Evolutionary conservation across 495 filamentous ascomycete species (phyloP), one percentile per base, ranked within the genome.

Genomic region (Amphirosellinia nigrospora): DNA sequence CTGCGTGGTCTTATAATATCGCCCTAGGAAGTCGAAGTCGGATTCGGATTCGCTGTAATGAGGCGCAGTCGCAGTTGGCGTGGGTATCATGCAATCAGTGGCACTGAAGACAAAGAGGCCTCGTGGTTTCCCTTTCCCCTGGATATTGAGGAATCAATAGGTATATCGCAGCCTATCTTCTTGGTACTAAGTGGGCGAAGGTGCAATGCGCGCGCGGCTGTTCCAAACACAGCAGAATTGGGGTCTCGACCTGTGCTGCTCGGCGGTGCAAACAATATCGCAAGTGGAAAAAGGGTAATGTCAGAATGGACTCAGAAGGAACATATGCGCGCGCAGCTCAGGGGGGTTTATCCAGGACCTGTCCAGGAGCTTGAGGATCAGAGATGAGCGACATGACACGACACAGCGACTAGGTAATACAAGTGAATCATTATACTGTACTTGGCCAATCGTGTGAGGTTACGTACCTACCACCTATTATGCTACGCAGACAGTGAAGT

Each of bases 121-220:
- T 64, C 61, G 30, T 19, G 34, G 43, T 34, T 45, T 63, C 16
- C 60, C 39, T 32, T 63, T 23, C 41, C 13, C 4, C 23, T 26
- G 3, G 11, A 19, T 43, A 46, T 28, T 10, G 21, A 34, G 34
- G 21, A 61, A 61, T 15, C 39, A 26, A 46, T 62, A 62, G 39
- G 38, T 41, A 36, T 56, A 58, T 28, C 16, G n/a, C n/a, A n/a
- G n/a, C n/a, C n/a, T n/a, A n/a, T n/a, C 21, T 16, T 16, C 36
- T 5, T 34, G 36, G 36, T 41, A n/a, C 36, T 0, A 34, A 16
- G 58, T n/a, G 36, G 58, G 58, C 21, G 21, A n/a, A 60, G 58
- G 56, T 39, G 34, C 9, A 61, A n/a, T n/a, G n/a, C 28, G 58
- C 58, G 58, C 38, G 60, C 60, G 60, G 60, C 60, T 63, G n/a